phyloP scores from a whole-genome alignment of 2,329 filamentous ascomycete species.

The Fusarium avenaceum region DNA sequence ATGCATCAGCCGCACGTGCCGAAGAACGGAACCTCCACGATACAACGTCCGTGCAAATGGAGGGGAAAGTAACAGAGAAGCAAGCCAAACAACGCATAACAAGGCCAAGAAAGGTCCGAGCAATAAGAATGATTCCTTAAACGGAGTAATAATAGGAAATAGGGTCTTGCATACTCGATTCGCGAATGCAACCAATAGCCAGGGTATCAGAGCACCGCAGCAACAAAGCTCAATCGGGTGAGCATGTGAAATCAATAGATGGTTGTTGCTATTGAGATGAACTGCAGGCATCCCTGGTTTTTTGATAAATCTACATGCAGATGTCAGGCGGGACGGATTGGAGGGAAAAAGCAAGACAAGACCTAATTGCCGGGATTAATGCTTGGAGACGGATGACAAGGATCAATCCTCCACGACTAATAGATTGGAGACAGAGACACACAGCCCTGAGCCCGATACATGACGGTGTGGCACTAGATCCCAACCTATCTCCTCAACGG shows the following conservation, averaged over 20 bases:
- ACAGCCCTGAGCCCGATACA: conserved; percentile 2
- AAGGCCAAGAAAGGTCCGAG: conserved; percentile 21
- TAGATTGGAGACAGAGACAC: background rate
- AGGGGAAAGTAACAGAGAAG: background rate
- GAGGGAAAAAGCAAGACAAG: conserved; percentile 23
- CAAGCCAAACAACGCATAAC: background rate
- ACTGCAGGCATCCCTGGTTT: conserved; percentile 1
- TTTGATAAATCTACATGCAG: background rate
- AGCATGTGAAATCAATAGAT: conserved; percentile 6
- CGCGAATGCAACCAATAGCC: conserved; percentile 27
- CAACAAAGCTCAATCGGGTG: background rate
- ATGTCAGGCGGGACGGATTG: conserved; percentile 6
- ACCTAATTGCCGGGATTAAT: conserved; percentile 24
- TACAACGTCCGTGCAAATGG: conserved; percentile 29
- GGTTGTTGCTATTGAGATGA: background rate
- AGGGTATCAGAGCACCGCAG: background rate
- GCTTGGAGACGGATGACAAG: conserved; percentile 7
- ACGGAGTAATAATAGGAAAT: background rate
- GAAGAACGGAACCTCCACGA: conserved; percentile 2
- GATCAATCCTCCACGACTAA: conserved; percentile 5
- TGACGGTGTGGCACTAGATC: conserved; percentile 26
- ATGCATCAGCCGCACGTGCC: conserved; percentile 16
- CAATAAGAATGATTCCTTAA: conserved; percentile 9
- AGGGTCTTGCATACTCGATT: conserved; percentile 23
- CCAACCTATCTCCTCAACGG: conserved; percentile 7